Evolutionary conservation across 176 grass and related monocot genomes (phyloP).

Genomic region (Carex littledalei): DNA sequence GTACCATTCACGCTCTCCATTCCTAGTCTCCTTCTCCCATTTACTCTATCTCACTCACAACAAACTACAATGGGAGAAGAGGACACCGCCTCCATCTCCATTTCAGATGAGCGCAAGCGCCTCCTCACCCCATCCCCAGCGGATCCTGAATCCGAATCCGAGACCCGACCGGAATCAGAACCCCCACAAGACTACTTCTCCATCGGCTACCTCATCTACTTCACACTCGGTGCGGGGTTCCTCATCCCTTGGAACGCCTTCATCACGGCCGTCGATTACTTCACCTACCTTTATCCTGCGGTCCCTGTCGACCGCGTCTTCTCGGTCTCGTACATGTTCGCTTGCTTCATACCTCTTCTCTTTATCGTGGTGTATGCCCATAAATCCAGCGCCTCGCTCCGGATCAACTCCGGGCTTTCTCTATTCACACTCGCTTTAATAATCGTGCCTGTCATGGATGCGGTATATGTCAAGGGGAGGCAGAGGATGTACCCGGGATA

Average conservation of each 20-base stretch:
- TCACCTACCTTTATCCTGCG: slow-evolving; percentile 80
- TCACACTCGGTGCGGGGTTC: slow-evolving; percentile 74
- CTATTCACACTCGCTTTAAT: slow-evolving; percentile 65
- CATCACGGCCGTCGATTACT: slow-evolving; percentile 99
- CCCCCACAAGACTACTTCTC: slow-evolving; percentile 42
- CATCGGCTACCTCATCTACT: slow-evolving; percentile 66
- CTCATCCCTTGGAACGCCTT: slow-evolving; percentile 96
- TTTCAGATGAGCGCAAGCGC: slow-evolving; percentile 16
- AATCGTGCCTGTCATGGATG: slow-evolving; percentile 74
- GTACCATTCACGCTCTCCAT: not conserved
- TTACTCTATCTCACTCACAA: not conserved
- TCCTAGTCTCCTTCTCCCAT: not conserved
- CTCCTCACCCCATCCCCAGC: slow-evolving; percentile 1
- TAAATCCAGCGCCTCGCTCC: slow-evolving; percentile 41
- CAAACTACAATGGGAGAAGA: slow-evolving; percentile 14
- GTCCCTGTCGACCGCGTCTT: slow-evolving; percentile 79
- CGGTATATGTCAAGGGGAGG: slow-evolving; percentile 54
- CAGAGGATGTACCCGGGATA: slow-evolving; percentile 48
- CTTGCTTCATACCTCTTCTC: slow-evolving; percentile 46
- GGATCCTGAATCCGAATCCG: not conserved
- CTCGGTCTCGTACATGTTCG: slow-evolving; percentile 76
- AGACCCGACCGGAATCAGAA: not conserved
- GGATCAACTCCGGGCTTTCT: slow-evolving; percentile 70
- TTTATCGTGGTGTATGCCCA: slow-evolving; percentile 75
- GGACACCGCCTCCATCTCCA: slow-evolving; percentile 8